phyloP scores from a whole-genome alignment of 257 asterid species.

The Solanum bukasovii region DNA sequence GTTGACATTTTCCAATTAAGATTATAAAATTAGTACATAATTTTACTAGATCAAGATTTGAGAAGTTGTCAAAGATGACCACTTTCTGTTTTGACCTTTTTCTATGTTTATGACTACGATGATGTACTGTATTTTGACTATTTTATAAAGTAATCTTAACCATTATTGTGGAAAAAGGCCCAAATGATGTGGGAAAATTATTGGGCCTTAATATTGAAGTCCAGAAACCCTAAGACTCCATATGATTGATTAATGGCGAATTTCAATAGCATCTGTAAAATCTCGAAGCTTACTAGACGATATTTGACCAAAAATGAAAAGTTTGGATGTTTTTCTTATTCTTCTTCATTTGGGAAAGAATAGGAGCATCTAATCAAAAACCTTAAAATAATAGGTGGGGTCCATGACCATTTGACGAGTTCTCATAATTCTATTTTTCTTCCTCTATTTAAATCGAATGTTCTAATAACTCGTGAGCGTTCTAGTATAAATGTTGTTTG shows the following conservation, averaged over 20 bases:
- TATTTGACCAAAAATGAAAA: too few species aligned
- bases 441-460: neutral
- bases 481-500: neutral
- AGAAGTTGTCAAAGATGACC: neutral
- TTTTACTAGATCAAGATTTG: neutral
- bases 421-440: neutral
- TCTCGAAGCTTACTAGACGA: too few species aligned
- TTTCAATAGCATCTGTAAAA: neutral
- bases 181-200: neutral
- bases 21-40: neutral
- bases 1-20: neutral
- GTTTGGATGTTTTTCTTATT: too few species aligned
- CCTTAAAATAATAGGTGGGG: too few species aligned
- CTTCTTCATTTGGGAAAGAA: too few species aligned
- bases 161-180: neutral
- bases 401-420: neutral
- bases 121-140: neutral
- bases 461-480: neutral
- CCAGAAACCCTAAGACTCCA: neutral
- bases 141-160: neutral
- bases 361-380: too few species aligned
- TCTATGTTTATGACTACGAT: neutral
- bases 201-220: neutral
- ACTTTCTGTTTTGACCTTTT: neutral
- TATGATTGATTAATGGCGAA: neutral